Evolutionary conservation across 495 filamentous ascomycete species (phyloP).

Genomic region (Barbatosphaeria neglecta): DNA sequence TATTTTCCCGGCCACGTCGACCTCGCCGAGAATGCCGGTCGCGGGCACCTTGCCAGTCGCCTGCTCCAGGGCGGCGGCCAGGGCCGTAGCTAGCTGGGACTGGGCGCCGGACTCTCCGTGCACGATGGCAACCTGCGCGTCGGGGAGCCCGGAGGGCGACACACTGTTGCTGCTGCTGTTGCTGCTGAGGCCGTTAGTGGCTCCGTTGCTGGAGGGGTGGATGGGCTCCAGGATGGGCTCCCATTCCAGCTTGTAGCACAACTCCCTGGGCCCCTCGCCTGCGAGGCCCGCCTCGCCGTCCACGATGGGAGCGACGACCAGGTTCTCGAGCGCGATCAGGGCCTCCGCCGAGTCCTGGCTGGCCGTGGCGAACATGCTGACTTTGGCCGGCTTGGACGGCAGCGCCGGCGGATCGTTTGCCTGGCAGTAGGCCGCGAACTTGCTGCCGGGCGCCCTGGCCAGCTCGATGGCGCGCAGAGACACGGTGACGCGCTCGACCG

Average conservation of each 20-base stretch:
- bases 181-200: conserved; percentile 4
- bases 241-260: conserved; percentile 43
- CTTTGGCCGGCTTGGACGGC: conserved; percentile 21
- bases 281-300: conserved; percentile 19
- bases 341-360: conserved; percentile 16
- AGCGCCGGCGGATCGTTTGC: conserved; percentile 15
- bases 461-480: conserved; percentile 16
- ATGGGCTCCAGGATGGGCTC: conserved; percentile 30
- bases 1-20: conserved; percentile 21
- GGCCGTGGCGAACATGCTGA: conserved; percentile 20
- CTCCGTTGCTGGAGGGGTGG: conserved; percentile 4
- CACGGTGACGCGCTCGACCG: conserved; percentile 23
- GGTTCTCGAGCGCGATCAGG: conserved; percentile 23
- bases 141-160: too few relatives aligned
- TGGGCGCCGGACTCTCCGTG: conserved; percentile 32
- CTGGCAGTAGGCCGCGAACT: conserved; percentile 21
- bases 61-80: conserved; percentile 28
- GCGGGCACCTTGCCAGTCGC: conserved; percentile 22
- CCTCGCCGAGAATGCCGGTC: conserved; percentile 18
- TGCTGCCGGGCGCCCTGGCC: conserved; percentile 14
- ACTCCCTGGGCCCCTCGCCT: conserved; percentile 17
- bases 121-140: conserved; percentile 30
- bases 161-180: background rate
- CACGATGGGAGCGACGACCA: conserved; percentile 28
- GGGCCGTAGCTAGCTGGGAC: conserved; percentile 26